Base-by-base conservation (phyloP, 164 flowering plant genomes). In the Taxillus chinensis region DNA sequence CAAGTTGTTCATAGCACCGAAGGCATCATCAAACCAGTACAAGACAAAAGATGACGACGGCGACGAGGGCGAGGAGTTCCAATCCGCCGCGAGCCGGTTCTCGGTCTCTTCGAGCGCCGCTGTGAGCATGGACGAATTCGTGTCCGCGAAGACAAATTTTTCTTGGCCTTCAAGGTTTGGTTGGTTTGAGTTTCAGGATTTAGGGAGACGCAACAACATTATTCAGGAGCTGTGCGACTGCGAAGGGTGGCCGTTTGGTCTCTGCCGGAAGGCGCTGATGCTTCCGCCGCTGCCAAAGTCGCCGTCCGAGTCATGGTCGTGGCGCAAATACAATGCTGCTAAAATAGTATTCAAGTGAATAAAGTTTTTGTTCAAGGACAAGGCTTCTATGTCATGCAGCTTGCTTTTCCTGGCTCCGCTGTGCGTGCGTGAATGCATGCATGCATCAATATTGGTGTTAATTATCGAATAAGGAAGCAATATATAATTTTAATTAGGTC, bases 241-340 rank as follows among this genome's bases (percentile, higher is more conserved):
- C 39, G 79, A 89, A 50, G 96, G 96, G 39, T 92, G 98, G 98
- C 95, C 98, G 0, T 89, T 92, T 37, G 98, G 98, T 16, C 81
- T 92, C 3, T 77, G 79, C 74, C 64, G 87, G 57, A 92, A 75
- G 69, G 77, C 76, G 9, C 16, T 87, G 65, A 45, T 85, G 68
- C 89, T 89, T 73, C 98, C 95, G 3, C 98, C 98, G 37, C 74
- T 91, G 50, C 98, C 96, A 3, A 83, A 77, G 55, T 86, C 90
- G 0, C 95, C 98, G 0, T 70, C 92, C 0, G 96, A 89, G 10
- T 86, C 98, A 37, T 92, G 98, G 98, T 71, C 75, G 16, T 89
- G 96, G 96, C 63, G 79, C 49, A 83, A 82, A 27, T 27, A 27
- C 27, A 27, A 27, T 27, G 27, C 27, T 27, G 27, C 27, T 27